Evolutionary conservation across 129 eudicot genomes (phyloP), one percentile per base, ranked within the genome.

Genomic region (Artemisia argyi): DNA sequence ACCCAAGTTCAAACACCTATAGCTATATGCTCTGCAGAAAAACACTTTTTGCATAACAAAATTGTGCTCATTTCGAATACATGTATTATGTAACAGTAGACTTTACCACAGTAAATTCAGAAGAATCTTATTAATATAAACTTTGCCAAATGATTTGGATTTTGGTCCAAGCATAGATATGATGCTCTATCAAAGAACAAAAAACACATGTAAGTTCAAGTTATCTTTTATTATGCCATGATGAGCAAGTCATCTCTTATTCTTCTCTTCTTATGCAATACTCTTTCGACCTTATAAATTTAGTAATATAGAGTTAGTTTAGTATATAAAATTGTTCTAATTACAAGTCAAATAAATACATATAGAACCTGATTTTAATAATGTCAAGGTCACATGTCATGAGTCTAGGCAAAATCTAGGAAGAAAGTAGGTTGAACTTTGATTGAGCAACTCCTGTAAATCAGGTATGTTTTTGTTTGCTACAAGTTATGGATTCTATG

Each of bases 171-270:
- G 71, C 68, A 24, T 76, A 47, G 50, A 50, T 35, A 35, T 50
- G 77, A 71, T 78, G 67, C 68, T 26, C 17, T 54, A 56, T 64
- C 24, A 48, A 47, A 71, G 67, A 78, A 46, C 44, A 78, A 28
- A 47, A 55, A 62, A 71, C 35, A 66, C 57, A 51, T 69, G 62
- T 60, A 52, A 69, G 22, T 17, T 48, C 2, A 54, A 50, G 50
- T 77, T 35, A 22, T 52, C 69, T 70, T 69, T 69, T 77, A 53
- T 69, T 61, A 49, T 68, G 80, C 28, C 60, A 61, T 52, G 47
- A 54, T 4, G 12, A 65, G 54, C 82, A 78, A 78, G 82, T 55
- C 42, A 78, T 73, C 82, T 71, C 17, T 62, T 71, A 78, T 78
- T 71, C 82, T 64, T 71, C 28, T 71, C 18, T 39, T 54, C 73